Evolutionary conservation across 108 stramenopile species (phyloP).

Genomic region (Aurantiochytrium sp.): DNA sequence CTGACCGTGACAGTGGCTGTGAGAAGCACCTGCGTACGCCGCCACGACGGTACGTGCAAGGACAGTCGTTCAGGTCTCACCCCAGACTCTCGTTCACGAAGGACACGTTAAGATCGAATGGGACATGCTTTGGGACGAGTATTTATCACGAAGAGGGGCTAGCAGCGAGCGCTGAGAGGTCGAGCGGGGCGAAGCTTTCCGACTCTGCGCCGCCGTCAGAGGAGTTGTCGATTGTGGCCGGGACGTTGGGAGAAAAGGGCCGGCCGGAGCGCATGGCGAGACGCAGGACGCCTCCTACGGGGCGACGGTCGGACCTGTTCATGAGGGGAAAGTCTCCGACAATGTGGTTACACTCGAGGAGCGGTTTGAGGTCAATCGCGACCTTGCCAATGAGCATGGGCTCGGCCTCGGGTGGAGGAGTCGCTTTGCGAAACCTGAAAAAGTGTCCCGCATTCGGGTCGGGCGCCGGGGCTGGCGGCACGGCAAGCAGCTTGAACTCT

Average conservation of each 20-base stretch:
- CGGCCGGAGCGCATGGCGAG: not conserved
- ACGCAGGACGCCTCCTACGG: not conserved
- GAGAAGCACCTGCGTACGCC: no score
- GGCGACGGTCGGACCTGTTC: not conserved
- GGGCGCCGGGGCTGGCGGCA: not conserved
- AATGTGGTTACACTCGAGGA: not conserved
- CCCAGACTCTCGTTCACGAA: no score
- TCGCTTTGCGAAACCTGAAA: not conserved
- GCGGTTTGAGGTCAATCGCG: not conserved
- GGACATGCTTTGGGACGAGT: no score
- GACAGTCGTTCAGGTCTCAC: no score
- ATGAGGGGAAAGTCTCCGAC: slow-evolving; percentile 2
- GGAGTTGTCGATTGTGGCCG: not conserved
- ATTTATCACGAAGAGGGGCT: no score
- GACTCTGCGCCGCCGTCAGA: not conserved
- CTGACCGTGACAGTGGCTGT: no score
- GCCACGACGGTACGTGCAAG: no score
- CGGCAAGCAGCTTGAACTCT: not conserved
- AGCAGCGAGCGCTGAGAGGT: no score
- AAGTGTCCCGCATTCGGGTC: not conserved
- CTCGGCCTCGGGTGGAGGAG: not conserved
- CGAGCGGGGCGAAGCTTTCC: not conserved
- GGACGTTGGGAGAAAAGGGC: not conserved
- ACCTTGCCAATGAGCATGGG: not conserved
- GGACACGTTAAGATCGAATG: no score